Evolutionary conservation across 2,329 filamentous ascomycete genomes (phyloP).

Genomic region (Parastagonospora avenae): DNA sequence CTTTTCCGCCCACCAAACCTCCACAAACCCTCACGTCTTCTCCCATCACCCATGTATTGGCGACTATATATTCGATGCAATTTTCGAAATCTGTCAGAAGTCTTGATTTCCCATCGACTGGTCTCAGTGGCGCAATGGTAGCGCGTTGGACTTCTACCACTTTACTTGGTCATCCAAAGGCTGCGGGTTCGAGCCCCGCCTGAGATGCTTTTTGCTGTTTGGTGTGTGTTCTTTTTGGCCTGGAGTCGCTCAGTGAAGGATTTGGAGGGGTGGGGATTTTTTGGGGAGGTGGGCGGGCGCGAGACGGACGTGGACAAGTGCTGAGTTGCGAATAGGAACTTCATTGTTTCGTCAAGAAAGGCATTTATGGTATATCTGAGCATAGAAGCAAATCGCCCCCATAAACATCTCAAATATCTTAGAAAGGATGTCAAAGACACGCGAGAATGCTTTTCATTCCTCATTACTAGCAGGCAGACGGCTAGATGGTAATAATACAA

Average conservation of each 20-base stretch:
- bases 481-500: conserved; percentile 4
- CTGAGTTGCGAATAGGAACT: too few relatives aligned
- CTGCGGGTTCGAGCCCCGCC: conserved; percentile 42
- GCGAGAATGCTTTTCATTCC: conserved; percentile 12
- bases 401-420: too few relatives aligned
- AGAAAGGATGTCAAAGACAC: not conserved
- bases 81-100: conserved; percentile 19
- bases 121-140: conserved; percentile 43
- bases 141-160: conserved; percentile 41
- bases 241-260: too few relatives aligned
- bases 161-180: conserved; percentile 30
- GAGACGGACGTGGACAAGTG: not conserved
- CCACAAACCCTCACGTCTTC: not conserved
- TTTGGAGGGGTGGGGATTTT: not conserved
- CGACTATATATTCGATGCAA: not conserved
- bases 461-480: not conserved
- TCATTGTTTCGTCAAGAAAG: too few relatives aligned
- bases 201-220: conserved; percentile 28
- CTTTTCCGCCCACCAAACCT: not conserved
- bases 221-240: not conserved
- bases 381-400: too few relatives aligned
- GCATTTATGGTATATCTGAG: too few relatives aligned
- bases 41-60: not conserved
- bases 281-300: not conserved
- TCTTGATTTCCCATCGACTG: conserved; percentile 23